A percentile compares a stretch with the other conserved stretches of the same genome.
These are phyloP conservation scores for Verticillium longisporum DNA, from an alignment of 2,329 filamentous ascomycete genomes.

Conservation along the genomic window DNA sequence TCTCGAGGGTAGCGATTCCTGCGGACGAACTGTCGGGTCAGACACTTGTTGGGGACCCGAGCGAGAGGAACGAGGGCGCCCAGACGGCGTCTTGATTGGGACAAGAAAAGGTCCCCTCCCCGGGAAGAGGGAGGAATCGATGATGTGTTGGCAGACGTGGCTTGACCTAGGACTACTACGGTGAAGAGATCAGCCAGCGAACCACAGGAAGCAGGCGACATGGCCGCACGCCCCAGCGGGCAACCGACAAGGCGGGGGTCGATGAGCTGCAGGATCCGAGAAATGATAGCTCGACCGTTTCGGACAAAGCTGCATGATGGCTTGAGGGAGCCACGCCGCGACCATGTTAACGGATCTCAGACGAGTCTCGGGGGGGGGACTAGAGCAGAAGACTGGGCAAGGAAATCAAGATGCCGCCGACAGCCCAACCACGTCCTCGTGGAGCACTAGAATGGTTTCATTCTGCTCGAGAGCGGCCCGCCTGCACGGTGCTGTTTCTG, in stretches of 20 bases:
- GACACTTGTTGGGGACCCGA: conserved; percentile 8
- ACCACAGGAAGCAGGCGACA: not conserved
- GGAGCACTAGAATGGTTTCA: not conserved
- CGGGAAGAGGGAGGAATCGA: not conserved
- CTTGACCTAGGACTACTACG: conserved; percentile 9
- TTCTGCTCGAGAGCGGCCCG: not conserved
- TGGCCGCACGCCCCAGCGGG: not conserved
- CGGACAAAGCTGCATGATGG: conserved; percentile 1
- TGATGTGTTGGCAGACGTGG: conserved; percentile 9
- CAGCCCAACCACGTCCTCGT: not conserved
- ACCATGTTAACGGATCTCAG: not conserved
- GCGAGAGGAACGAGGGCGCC: conserved; percentile 11
- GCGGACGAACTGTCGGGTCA: conserved; percentile 11
- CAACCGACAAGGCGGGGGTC: not conserved
- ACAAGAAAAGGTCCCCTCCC: not conserved
- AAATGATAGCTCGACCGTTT: not conserved
- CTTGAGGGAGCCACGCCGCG: not conserved
- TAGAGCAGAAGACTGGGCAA: too few relatives aligned
- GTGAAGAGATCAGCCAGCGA: conserved; percentile 4
- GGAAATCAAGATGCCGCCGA: not conserved
- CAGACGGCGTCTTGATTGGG: not conserved
- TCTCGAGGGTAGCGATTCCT: conserved; percentile 8
- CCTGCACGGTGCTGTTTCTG: not conserved
- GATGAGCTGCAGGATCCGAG: not conserved
- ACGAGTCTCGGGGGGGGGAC: not conserved